These are phyloP conservation scores for Cynanchum wilfordii DNA, from an alignment of 257 asterid genomes.

Conservation along the genomic window DNA sequence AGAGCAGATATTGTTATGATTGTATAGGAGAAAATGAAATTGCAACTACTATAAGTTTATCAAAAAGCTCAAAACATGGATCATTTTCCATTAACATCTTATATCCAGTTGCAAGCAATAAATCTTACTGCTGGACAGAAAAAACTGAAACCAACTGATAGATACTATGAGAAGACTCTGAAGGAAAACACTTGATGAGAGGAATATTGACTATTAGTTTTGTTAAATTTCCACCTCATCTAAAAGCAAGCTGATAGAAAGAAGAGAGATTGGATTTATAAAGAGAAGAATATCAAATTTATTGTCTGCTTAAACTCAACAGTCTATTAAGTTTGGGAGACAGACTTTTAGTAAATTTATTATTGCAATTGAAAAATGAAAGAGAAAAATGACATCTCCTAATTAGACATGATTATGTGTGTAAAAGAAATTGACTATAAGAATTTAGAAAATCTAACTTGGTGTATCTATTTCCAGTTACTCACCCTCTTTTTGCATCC, in stretches of 20 bases:
- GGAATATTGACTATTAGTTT: background rate
- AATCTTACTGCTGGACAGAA: background rate
- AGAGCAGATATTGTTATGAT: background rate
- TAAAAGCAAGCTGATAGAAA: no score
- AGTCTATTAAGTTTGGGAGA: background rate
- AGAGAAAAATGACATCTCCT: background rate
- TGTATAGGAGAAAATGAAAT: background rate
- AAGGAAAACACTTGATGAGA: background rate
- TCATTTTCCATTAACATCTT: background rate
- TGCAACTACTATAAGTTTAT: background rate
- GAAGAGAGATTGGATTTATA: no score
- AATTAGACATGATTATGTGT: background rate
- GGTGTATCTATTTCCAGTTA: background rate
- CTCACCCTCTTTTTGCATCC: slow-evolving; percentile 95
- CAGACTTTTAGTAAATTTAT: background rate
- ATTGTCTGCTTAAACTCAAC: background rate
- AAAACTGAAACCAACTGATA: background rate
- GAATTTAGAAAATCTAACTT: background rate
- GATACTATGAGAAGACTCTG: background rate
- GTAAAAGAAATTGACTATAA: background rate
- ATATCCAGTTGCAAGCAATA: background rate
- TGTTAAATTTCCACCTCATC: no score
- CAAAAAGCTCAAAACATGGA: background rate
- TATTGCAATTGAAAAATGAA: background rate
- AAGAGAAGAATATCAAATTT: background rate